These are phyloP conservation scores for Linum tenue DNA, from an alignment of 345 rosid genomes.

Conservation along the genomic window DNA sequence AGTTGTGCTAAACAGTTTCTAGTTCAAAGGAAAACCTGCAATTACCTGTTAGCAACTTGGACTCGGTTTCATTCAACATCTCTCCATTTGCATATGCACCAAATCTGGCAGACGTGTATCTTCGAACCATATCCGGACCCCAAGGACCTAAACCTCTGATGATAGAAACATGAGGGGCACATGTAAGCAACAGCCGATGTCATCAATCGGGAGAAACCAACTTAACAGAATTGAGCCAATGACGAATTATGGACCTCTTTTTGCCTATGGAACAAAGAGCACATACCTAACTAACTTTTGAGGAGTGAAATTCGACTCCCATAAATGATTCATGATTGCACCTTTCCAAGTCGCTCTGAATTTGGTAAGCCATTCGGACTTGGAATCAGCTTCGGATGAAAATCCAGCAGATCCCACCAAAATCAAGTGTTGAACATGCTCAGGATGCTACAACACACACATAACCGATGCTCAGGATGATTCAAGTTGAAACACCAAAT, in stretches of 20 bases:
- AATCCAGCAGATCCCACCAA: constrained; percentile 92
- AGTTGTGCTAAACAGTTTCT: background rate
- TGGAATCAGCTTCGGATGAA: constrained; percentile 63
- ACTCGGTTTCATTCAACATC: constrained; percentile 55
- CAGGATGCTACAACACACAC: constrained; percentile 65
- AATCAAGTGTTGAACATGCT: constrained; percentile 82
- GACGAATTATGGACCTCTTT: background rate
- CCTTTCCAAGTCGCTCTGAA: constrained; percentile 95
- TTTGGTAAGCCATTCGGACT: constrained; percentile 49
- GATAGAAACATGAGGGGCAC: constrained; percentile 17
- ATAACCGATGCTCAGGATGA: constrained; percentile 9
- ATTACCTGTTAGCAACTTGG: constrained; percentile 70
- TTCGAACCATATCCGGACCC: constrained; percentile 79
- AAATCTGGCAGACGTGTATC: constrained; percentile 80
- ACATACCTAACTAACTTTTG: constrained; percentile 73
- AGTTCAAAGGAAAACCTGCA: background rate
- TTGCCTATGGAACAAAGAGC: background rate
- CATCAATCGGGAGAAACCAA: too few species aligned
- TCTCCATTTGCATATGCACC: constrained; percentile 50
- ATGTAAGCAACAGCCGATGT: background rate
- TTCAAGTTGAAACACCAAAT: background rate
- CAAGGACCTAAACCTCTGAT: constrained; percentile 95
- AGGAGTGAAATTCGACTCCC: constrained; percentile 99
- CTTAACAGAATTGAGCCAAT: too few species aligned
- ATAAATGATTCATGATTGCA: constrained; percentile 69